Evolutionary conservation across 495 filamentous ascomycete species (phyloP), one percentile per base, ranked within the genome.

Genomic region (Chaetomium cochliodes): DNA sequence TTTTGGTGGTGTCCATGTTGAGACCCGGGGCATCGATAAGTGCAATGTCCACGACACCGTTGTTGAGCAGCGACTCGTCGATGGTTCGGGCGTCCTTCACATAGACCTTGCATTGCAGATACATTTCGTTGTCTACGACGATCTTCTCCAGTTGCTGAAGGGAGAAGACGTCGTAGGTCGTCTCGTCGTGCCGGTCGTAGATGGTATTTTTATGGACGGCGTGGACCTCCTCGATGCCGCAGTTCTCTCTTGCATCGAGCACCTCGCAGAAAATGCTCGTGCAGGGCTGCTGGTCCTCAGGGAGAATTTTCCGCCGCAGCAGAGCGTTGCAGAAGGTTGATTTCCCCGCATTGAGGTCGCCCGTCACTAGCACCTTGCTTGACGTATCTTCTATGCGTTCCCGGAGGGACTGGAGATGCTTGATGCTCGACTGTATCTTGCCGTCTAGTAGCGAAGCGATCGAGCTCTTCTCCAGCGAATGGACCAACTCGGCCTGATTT

Each of bases 201-300:
- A 80, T 72, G 13, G 77, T 70, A 58, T 93, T 87, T 71, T 87
- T 92, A 73, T 92, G 92, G 11, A 98, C 88, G 4, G 94, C 94
- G 72, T 98, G 94, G 12, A 97, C 93, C 74, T 98, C 94, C 75
- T 98, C 94, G 15, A 97, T 69, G 5, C 92, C 90, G 51, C 84
- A 86, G 68, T 98, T 98, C 70, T 97, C 92, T 62, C 91, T 83
- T 22, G 90, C 88, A 77, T 98, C 92, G 49, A 98, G 80, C 3
- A 98, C 94, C 74, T 98, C 94, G 73, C 96, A 98, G 78, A 98
- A 98, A 61, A 98, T 96, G 75, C 90, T 94, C 6, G 94, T 98
- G 78, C 96, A 98, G n/a, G 94, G 94, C 70, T 97, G 94, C 73
- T 98, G 92, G 67, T 98, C 96, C 78, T 97, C 94, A 5, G 94